Percentiles rank a stretch among this genome's conserved stretches.
phyloP scores from a whole-genome alignment of 257 asterid genomes.

The Rauvolfia tetraphylla region DNA sequence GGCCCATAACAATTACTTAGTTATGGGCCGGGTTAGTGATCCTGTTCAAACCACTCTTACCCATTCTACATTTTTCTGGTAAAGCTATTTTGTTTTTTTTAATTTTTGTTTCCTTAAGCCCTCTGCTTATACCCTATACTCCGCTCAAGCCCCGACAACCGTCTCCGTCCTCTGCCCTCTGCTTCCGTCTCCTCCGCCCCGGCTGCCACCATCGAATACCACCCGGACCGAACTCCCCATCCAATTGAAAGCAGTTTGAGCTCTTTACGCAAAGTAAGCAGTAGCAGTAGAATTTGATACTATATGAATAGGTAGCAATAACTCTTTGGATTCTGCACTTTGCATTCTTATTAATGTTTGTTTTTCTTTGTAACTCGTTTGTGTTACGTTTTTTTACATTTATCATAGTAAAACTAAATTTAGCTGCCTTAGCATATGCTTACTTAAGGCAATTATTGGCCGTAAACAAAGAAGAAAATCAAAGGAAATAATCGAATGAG shows the following conservation, averaged over 20 bases:
- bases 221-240: not conserved
- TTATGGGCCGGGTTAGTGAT: no score
- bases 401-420: not conserved
- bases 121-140: not conserved
- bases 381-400: not conserved
- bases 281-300: not conserved
- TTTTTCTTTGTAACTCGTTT: not conserved
- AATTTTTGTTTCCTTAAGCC: no score
- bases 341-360: not conserved
- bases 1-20: no score
- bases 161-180: not conserved
- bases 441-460: not conserved
- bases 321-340: not conserved
- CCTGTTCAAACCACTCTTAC: no score
- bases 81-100: no score
- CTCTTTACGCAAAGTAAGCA: not conserved
- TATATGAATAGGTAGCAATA: not conserved
- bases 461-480: not conserved
- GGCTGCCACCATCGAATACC: not conserved
- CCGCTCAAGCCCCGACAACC: not conserved
- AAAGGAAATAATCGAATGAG: not conserved
- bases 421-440: not conserved
- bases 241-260: not conserved
- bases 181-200: not conserved
- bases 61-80: no score